Evolutionary conservation across 129 eudicot genomes (phyloP).

Genomic region (Saposhnikovia divaricata): DNA sequence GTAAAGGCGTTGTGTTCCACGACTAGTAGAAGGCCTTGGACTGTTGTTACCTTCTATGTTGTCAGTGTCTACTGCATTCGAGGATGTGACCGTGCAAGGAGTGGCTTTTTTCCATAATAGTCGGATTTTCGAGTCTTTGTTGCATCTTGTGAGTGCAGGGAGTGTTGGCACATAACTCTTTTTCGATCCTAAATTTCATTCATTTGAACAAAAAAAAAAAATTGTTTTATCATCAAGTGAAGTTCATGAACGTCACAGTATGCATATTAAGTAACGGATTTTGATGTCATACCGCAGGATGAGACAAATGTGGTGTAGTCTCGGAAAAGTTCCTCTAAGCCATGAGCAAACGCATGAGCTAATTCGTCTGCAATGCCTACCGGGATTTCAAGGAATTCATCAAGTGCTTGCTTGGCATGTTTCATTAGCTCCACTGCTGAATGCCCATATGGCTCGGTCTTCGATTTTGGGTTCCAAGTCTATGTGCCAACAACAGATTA

Average conservation of each 20-base stretch:
- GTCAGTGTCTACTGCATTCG: constrained; percentile 20
- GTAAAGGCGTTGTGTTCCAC: constrained; percentile 95
- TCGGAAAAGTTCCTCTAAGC: constrained; percentile 48
- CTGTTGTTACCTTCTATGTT: constrained; percentile 46
- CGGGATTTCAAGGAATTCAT: constrained; percentile 67
- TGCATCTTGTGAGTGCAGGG: constrained; percentile 85
- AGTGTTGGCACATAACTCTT: constrained; percentile 81
- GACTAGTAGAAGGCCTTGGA: constrained; percentile 84
- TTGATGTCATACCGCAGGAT: constrained; percentile 61
- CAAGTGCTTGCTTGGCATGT: constrained; percentile 53
- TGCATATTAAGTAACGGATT: background rate
- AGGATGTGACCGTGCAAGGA: constrained; percentile 44
- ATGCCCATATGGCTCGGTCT: constrained; percentile 79
- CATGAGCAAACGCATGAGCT: constrained; percentile 58
- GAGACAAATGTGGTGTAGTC: constrained; percentile 64
- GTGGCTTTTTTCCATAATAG: constrained; percentile 72
- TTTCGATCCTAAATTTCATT: constrained; percentile 54
- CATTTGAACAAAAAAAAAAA: background rate
- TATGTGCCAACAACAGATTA: constrained; percentile 1
- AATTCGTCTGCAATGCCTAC: constrained; percentile 48
- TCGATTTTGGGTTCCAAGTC: constrained; percentile 99
- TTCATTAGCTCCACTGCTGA: constrained; percentile 70
- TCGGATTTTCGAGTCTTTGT: constrained; percentile 52
- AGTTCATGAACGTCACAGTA: background rate
- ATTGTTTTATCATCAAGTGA: background rate